These are phyloP conservation scores for Plasmodium gonderi DNA, from an alignment of 169 alveolate genomes.

Conservation along the genomic window DNA sequence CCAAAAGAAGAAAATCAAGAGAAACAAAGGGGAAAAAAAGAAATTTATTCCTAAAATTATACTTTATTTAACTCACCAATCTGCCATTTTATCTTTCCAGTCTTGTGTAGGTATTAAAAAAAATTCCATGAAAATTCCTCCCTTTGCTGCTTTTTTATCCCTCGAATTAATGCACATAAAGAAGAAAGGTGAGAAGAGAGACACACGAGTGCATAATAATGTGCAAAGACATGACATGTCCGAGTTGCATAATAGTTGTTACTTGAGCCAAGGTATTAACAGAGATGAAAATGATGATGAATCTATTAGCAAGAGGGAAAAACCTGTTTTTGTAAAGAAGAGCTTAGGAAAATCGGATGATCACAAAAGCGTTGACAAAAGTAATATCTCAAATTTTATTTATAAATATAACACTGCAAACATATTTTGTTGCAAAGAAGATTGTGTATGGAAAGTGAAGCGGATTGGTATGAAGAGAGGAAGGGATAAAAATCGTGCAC, in stretches of 20 bases:
- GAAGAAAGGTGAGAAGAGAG: not conserved
- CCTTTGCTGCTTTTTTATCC: conserved; percentile 55
- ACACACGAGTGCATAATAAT: not conserved
- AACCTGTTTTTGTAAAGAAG: not conserved
- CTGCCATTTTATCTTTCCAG: conserved; percentile 57
- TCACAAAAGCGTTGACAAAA: not conserved
- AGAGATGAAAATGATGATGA: not conserved
- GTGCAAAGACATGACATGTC: not conserved
- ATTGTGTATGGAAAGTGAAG: conserved; percentile 62
- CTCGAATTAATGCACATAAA: conserved; percentile 48
- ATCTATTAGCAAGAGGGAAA: not conserved
- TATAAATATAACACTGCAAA: not conserved
- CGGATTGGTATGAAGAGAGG: not conserved
- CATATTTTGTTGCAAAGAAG: conserved; percentile 65
- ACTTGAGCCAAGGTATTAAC: not conserved
- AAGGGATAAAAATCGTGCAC: not conserved
- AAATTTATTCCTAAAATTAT: conserved; percentile 36
- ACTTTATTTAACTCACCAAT: conserved; percentile 59
- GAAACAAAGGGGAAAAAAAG: not conserved
- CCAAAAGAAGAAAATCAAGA: not conserved
- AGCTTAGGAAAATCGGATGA: not conserved
- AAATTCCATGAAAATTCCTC: conserved; percentile 53
- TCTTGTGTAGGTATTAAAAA: conserved; percentile 57
- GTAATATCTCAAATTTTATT: not conserved
- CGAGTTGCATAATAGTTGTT: not conserved